Base-by-base conservation (phyloP, 768 basidiomycete genomes). In the Suillus cothurnatus region DNA sequence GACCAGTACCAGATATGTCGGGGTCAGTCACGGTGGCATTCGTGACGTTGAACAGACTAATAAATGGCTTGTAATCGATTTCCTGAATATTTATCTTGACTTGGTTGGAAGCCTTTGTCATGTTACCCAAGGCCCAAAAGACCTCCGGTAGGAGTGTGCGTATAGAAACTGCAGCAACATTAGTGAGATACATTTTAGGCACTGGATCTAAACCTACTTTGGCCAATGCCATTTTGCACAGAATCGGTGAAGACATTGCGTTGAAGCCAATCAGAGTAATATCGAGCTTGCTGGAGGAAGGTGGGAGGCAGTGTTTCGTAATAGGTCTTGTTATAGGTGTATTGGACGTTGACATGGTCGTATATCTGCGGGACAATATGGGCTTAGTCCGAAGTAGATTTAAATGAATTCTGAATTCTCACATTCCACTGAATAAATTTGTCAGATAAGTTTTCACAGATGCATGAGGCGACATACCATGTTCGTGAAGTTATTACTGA, bases 41-140 rank as follows among this genome's bases (percentile, higher is more conserved):
- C 23, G 89, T 86, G 75, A 89, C 85, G 70, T 86, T 84, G 83
- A 94, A 89, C 74, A 93, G 81, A 19, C 90, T 91, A 72, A 93
- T 87, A 84, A 94, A 91, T 23, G 92, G 87, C 78, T 93, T 91
- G 80, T 93, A 93, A 64, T 90, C 89, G 15, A 88, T 86, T 77
- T 89, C 85, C 68, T 90, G 81, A 64, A 92, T 76, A 75, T 88
- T 81, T 76, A 94, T 82, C 72, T 90, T 88, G 61, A 93, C 83
- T 36, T 89, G 86, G 77, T 90, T 88, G 66, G 82, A 85, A 68
- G 86, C 84, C 80, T 86, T 88, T n/a, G 88, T 84, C 76, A 94
- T 88, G 70, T 86, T 86, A 72, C 89, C 86, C 58, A 94, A 82
- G 34, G 89, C 85, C 57, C 74, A 79, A 62, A 93, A 78, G 74